These are phyloP conservation scores for Saprolegnia diclina DNA, from an alignment of 352 stramenopile genomes.

Conservation along the genomic window DNA sequence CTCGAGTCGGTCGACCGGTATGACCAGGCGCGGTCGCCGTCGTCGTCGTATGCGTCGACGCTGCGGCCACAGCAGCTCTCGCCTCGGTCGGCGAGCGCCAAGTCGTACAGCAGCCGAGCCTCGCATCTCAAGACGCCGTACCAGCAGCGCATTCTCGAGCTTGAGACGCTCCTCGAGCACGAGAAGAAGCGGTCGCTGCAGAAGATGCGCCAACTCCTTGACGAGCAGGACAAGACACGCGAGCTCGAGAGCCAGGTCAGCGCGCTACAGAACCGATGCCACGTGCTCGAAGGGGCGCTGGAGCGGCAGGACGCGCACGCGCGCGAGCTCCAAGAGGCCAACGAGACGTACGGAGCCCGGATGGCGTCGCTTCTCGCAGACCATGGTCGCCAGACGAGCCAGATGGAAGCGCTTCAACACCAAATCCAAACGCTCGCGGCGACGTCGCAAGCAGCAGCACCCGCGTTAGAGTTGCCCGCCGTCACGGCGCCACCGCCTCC, in stretches of 20 bases:
- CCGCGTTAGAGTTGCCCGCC: background rate
- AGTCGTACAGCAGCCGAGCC: constrained; percentile 1
- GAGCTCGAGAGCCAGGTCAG: constrained; percentile 44
- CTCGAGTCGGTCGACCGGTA: background rate
- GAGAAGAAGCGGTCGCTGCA: constrained; percentile 65
- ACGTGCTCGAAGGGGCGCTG: constrained; percentile 31
- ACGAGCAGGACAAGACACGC: constrained; percentile 61
- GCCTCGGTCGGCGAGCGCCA: background rate
- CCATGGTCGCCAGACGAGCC: constrained; percentile 30
- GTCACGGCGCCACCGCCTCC: background rate
- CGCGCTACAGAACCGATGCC: constrained; percentile 36
- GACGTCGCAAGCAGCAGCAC: background rate
- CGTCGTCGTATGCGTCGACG: background rate
- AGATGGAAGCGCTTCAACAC: constrained; percentile 28
- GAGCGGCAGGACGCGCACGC: constrained; percentile 22
- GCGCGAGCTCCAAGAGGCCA: constrained; percentile 1
- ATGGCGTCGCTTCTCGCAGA: constrained; percentile 12
- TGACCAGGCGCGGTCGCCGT: background rate
- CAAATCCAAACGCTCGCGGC: constrained; percentile 27
- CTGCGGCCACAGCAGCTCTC: constrained; percentile 9
- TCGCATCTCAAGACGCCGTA: background rate
- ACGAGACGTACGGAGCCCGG: background rate
- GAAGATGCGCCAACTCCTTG: constrained; percentile 60
- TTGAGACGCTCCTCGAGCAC: constrained; percentile 41
- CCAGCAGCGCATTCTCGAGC: constrained; percentile 32